Conservation (phyloP, 345 rosid species). For the Eucalyptus paniculata region DNA sequence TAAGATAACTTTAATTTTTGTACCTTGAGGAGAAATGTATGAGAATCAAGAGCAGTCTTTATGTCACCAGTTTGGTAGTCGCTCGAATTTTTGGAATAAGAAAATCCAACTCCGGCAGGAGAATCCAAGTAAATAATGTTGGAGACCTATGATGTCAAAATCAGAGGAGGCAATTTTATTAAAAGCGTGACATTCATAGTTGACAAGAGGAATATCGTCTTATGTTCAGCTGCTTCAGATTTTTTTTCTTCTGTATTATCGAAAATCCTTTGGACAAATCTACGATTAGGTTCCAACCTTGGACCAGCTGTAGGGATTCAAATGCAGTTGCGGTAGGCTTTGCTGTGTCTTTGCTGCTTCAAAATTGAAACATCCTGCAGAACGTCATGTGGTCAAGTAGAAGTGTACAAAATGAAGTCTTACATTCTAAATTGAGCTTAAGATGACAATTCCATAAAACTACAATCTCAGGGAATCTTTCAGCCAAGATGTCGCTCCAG, state of each 20-base stretch:
- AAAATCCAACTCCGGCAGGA: slow-evolving; percentile 85
- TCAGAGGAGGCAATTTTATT: neutral
- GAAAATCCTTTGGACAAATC: neutral
- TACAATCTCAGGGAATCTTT: neutral
- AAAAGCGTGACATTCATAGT: neutral
- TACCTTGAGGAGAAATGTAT: slow-evolving; percentile 69
- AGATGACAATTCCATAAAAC: neutral
- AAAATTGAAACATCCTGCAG: slow-evolving; percentile 85
- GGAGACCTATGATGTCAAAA: slow-evolving; percentile 47
- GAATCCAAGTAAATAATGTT: slow-evolving; percentile 73
- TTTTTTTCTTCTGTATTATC: neutral
- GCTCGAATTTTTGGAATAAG: slow-evolving; percentile 45
- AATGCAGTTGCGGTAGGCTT: slow-evolving; percentile 38
- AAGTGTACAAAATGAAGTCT: neutral
- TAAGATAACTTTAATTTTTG: neutral
- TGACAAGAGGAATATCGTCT: neutral
- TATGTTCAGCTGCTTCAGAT: neutral
- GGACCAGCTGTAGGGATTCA: slow-evolving; percentile 85
- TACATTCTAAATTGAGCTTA: neutral
- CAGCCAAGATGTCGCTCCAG: neutral
- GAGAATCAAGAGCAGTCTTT: slow-evolving; percentile 58
- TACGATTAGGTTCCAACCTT: slow-evolving; percentile 32
- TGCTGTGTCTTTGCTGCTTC: slow-evolving; percentile 17
- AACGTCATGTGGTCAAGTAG: neutral
- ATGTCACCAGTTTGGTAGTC: slow-evolving; percentile 59